Evolutionary conservation across 352 stramenopile genomes (phyloP).

Genomic region (Phytophthora sansomeana): DNA sequence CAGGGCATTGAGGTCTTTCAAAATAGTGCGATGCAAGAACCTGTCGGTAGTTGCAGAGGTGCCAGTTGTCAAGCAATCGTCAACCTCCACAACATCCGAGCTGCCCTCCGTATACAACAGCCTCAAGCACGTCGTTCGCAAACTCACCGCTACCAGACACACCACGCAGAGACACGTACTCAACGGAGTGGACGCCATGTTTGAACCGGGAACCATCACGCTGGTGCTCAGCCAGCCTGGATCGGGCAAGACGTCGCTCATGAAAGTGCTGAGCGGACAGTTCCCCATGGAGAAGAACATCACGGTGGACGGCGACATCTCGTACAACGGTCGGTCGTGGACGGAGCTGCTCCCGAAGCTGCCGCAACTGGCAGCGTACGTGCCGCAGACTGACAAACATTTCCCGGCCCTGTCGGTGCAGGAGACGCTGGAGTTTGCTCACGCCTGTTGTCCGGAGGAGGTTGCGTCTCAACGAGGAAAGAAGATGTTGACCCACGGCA

Average conservation of each 20-base stretch:
- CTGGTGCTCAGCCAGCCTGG: constrained; percentile 43
- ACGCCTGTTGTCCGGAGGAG: constrained; percentile 21
- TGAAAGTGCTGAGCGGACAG: constrained; percentile 42
- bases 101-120: constrained; percentile 42
- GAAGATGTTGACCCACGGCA: constrained; percentile 26
- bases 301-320: constrained; percentile 31
- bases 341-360: constrained; percentile 8
- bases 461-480: neutral
- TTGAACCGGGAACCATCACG: constrained; percentile 45
- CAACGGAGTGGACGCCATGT: constrained; percentile 31
- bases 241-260: constrained; percentile 50
- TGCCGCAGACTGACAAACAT: constrained; percentile 36
- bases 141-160: constrained; percentile 2
- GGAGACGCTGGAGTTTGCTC: constrained; percentile 37
- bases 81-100: constrained; percentile 7
- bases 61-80: constrained; percentile 10
- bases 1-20: too few species aligned
- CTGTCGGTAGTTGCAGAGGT: constrained; percentile 36
- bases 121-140: constrained; percentile 17
- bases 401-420: constrained; percentile 30
- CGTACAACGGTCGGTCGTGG: constrained; percentile 32
- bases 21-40: constrained; percentile 45
- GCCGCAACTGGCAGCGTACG: constrained; percentile 32
- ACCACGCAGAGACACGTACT: constrained; percentile 32
- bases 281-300: constrained; percentile 34